These are phyloP conservation scores for Serpula lacrymans DNA, from an alignment of 768 basidiomycete species.

Conservation along the genomic window DNA sequence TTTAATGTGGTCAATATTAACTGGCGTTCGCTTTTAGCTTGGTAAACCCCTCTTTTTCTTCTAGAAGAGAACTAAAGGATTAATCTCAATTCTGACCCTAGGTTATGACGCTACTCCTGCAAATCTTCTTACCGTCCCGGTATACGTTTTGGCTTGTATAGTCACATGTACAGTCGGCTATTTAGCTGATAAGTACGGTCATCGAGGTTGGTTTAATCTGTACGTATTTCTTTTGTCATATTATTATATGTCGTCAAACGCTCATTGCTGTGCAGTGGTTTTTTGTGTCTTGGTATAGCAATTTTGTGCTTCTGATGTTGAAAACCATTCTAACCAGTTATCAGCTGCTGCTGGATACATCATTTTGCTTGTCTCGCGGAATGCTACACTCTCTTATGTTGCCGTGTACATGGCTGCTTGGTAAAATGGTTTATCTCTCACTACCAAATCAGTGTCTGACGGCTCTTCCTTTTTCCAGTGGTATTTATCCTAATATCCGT, in stretches of 20 bases:
- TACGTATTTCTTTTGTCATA: conserved; percentile 26
- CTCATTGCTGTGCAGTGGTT: conserved; percentile 28
- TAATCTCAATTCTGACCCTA: conserved; percentile 15
- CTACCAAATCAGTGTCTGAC: background rate
- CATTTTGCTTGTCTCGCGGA: conserved; percentile 62
- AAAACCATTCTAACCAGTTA: conserved; percentile 1
- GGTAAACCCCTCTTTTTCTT: conserved; percentile 25
- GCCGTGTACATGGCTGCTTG: conserved; percentile 70
- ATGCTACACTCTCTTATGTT: conserved; percentile 64
- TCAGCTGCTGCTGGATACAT: conserved; percentile 63
- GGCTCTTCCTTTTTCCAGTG: conserved; percentile 32
- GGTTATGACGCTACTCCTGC: conserved; percentile 70
- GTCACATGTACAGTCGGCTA: conserved; percentile 64
- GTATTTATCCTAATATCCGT: conserved; percentile 75
- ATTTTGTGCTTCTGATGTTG: background rate
- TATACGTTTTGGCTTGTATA: conserved; percentile 67
- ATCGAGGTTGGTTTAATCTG: conserved; percentile 64
- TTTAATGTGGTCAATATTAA: conserved; percentile 1
- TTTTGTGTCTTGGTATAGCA: conserved; percentile 23
- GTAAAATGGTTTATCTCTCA: conserved; percentile 30
- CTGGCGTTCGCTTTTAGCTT: conserved; percentile 25
- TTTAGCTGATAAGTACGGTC: conserved; percentile 56
- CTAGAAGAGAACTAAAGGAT: background rate
- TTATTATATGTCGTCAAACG: conserved; percentile 14
- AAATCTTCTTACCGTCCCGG: conserved; percentile 75